phyloP scores from a whole-genome alignment of 2,329 filamentous ascomycete genomes.

The Phyllosticta ampelicida region DNA sequence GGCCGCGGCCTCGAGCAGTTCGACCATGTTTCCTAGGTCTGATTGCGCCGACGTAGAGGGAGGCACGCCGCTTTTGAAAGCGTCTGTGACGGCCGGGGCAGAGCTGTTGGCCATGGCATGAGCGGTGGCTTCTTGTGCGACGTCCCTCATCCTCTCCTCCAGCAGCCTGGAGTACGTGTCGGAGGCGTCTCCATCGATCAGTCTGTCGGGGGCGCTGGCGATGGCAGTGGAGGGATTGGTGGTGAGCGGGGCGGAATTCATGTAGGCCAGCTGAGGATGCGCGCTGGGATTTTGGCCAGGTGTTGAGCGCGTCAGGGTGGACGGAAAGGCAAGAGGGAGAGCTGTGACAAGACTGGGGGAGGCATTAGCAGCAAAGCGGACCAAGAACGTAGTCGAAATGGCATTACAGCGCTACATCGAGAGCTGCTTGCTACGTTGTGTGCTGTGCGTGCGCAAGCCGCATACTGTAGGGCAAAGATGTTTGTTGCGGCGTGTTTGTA shows the following conservation, averaged over 20 bases:
- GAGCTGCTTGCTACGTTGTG: neutral
- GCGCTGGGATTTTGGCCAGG: neutral
- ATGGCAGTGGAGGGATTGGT: neutral
- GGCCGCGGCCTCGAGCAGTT: conserved; percentile 27
- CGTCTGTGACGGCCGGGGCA: neutral
- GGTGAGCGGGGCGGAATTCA: neutral
- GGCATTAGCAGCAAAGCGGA: neutral
- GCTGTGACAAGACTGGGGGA: neutral
- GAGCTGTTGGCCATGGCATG: neutral
- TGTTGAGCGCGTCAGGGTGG: neutral
- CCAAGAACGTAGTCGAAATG: neutral
- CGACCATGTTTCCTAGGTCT: conserved; percentile 16
- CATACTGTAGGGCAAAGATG: neutral
- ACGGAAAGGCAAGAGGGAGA: neutral
- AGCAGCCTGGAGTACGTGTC: neutral
- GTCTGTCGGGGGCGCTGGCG: neutral
- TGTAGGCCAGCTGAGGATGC: neutral
- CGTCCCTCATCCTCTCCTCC: neutral
- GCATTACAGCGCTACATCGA: neutral
- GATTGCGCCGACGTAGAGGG: neutral
- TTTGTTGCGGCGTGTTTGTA: neutral
- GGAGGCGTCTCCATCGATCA: neutral
- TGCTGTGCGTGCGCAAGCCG: neutral
- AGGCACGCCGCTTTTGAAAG: neutral
- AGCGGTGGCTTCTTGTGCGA: neutral